Conservation (phyloP, 176 grass and related monocot species). For the Neostapfia colusana region DNA sequence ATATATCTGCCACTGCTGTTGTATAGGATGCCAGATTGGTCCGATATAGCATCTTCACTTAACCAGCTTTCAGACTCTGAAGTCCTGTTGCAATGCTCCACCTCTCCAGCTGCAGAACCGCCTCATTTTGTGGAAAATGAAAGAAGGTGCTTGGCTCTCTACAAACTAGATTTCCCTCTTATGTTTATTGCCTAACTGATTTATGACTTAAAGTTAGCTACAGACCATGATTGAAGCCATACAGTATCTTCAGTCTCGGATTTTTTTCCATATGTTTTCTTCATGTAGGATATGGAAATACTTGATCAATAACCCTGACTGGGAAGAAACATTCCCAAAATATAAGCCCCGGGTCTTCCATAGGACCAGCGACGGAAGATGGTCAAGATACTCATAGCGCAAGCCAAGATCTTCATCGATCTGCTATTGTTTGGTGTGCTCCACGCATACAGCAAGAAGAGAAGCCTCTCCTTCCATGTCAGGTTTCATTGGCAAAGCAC, state of each 20-base stretch:
- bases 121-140: slow-evolving; percentile 91
- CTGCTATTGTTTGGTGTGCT: neutral
- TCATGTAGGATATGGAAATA: slow-evolving; percentile 77
- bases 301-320: slow-evolving; percentile 72
- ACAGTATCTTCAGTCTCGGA: neutral
- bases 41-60: slow-evolving; percentile 44
- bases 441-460: neutral
- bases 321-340: slow-evolving; percentile 63
- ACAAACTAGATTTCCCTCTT: slow-evolving; percentile 16
- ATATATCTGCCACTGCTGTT: slow-evolving; percentile 30
- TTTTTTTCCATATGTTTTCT: neutral
- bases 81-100: slow-evolving; percentile 71
- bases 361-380: slow-evolving; percentile 52
- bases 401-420: neutral
- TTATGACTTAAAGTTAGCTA: slow-evolving; percentile 6
- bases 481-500: neutral
- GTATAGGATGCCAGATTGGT: slow-evolving; percentile 67
- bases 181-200: neutral
- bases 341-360: slow-evolving; percentile 61
- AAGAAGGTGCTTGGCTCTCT: slow-evolving; percentile 56
- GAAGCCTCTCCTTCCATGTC: neutral
- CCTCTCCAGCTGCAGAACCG: slow-evolving; percentile 77
- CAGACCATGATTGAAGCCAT: neutral
- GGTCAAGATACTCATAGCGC: slow-evolving; percentile 51
- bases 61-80: slow-evolving; percentile 68